Evolutionary conservation across 768 basidiomycete species (phyloP).

Genomic region (Collybia mongolica): DNA sequence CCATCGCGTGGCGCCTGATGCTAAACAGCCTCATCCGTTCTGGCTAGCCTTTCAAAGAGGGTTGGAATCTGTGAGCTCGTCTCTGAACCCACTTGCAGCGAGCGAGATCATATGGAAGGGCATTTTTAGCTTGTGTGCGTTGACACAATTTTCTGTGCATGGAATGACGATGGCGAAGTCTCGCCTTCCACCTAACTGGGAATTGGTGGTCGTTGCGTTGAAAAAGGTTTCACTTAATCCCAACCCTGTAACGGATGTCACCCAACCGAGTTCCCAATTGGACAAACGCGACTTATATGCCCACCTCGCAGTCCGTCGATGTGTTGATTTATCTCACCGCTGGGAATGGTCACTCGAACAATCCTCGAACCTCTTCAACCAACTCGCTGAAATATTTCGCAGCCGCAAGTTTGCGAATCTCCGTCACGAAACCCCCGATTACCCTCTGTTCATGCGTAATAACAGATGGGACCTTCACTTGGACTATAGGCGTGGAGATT

Average conservation of each 20-base stretch:
- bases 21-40: conserved; percentile 32
- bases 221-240: conserved; percentile 56
- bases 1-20: conserved; percentile 8
- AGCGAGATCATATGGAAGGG: conserved; percentile 75
- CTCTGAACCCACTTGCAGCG: conserved; percentile 34
- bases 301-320: conserved; percentile 65
- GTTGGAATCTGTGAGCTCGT: conserved; percentile 22
- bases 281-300: conserved; percentile 71
- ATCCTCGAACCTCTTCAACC: conserved; percentile 56
- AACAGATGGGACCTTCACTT: conserved; percentile 54
- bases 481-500: conserved; percentile 53
- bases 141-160: conserved; percentile 74
- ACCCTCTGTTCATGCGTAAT: conserved; percentile 67
- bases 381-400: conserved; percentile 71
- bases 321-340: conserved; percentile 66
- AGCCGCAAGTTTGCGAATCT: conserved; percentile 77
- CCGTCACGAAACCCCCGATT: conserved; percentile 56
- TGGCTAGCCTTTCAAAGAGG: conserved; percentile 42
- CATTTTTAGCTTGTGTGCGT: conserved; percentile 64
- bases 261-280: conserved; percentile 33
- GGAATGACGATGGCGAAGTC: conserved; percentile 33
- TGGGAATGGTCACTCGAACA: conserved; percentile 77
- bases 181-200: conserved; percentile 62
- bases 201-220: conserved; percentile 55
- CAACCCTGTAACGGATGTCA: conserved; percentile 40